Evolutionary conservation across 2,329 filamentous ascomycete species (phyloP), one percentile per base, ranked within the genome.

Genomic region (Xenoacremonium recifei): DNA sequence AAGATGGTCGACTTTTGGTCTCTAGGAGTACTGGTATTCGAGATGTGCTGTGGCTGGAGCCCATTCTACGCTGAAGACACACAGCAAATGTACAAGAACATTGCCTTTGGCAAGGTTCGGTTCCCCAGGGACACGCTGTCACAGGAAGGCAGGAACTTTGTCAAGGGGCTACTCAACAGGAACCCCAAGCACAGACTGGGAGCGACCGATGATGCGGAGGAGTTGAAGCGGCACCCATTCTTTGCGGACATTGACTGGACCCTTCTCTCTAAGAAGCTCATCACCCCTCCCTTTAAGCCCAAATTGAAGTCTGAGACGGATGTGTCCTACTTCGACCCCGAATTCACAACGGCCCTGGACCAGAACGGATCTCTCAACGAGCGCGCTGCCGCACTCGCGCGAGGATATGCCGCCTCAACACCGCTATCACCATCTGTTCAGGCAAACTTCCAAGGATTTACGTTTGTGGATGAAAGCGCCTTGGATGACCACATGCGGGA

Each of bases 1-100:
- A 97, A 97, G 72, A 97, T 99, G 93, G 93, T 99, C 6, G 93
- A 99, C 65, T 99, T 97, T 66, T 99, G 93, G 93, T 99, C 93
- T 2, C 77, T 99, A 11, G 93, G 93, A 43, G 93, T 99, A 35
- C 76, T 99, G 40, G 93, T 99, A 2, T 99, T 99, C 59, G 93
- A 99, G 67, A 99, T 99, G 93, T 99, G 93, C 72, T 99, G 93
- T 59, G 93, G 93, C 23, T 99, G 93, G 93, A 96, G 90, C 59
- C 93, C 93, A 0, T 99, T 99, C 70, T 99, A 97, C 58, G 93
- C 93, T 42, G 93, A 99, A 61, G 93, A 99, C 62, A 99, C 93
- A 1, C 93, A 99, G 68, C 93, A 99, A 66, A 99, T 99, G 93
- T 99, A 99, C 75, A 99, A 99, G 76, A 99, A 99, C 71, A 99